These are phyloP conservation scores for Centrapalus pauciflorus DNA, from an alignment of 129 eudicot genomes.

Conservation along the genomic window DNA sequence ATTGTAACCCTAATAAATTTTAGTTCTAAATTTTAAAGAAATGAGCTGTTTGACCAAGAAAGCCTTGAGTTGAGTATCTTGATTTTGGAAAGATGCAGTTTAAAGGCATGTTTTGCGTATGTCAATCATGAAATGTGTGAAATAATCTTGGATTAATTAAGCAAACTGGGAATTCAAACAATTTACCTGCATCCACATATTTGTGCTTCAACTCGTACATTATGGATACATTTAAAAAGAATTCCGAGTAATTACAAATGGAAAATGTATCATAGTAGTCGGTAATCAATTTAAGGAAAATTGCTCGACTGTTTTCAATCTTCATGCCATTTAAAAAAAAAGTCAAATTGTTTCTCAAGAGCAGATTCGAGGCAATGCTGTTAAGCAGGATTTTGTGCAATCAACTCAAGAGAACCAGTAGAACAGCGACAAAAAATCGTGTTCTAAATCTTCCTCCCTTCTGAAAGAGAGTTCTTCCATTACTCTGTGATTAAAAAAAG, in stretches of 20 bases:
- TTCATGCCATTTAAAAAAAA: background rate
- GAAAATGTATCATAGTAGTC: background rate
- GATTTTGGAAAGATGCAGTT: too few species aligned
- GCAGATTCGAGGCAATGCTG: background rate
- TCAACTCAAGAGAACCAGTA: conserved; percentile 43
- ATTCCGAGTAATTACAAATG: conserved; percentile 15
- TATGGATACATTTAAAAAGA: conserved; percentile 20
- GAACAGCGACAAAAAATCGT: conserved; percentile 36
- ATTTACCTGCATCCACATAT: background rate
- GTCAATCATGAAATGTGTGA: too few species aligned
- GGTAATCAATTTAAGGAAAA: conserved; percentile 10
- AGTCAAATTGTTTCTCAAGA: background rate
- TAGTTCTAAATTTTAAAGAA: conserved; percentile 1
- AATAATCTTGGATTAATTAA: too few species aligned
- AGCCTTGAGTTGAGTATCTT: background rate
- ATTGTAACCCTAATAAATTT: too few species aligned
- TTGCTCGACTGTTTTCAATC: conserved; percentile 17
- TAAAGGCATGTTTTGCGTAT: too few species aligned
- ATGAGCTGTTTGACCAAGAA: conserved; percentile 3
- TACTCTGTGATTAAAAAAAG: conserved; percentile 46
- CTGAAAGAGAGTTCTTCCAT: conserved; percentile 38
- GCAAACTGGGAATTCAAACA: background rate
- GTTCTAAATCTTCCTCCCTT: conserved; percentile 37
- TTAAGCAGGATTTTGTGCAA: background rate
- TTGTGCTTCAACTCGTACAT: background rate